Base-by-base conservation (phyloP, 352 stramenopile species). In the Pythium angustatum region DNA sequence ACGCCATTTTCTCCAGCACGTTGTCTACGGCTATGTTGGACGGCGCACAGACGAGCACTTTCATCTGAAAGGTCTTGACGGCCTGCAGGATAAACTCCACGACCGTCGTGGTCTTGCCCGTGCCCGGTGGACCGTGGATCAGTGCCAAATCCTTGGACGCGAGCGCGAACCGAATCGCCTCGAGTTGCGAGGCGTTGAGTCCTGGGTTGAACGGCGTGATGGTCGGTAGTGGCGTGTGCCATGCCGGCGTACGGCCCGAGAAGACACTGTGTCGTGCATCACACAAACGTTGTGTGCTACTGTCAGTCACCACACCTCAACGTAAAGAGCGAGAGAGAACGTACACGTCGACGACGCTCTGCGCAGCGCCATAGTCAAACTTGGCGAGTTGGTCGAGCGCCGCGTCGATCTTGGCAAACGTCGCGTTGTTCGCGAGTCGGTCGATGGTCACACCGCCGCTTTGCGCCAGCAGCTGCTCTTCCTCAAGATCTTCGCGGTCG, bases 11-110 rank as follows among this genome's bases (percentile, higher is more conserved):
- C 73, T 98, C 94, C 36, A 99, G 75, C 9, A 99, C 85, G 73
- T 99, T 99, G 78, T 99, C 97, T 15, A 99, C 97, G 3, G 97
- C 97, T 36, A 99, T 96, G 78, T 99, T 99, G 44, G 94, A 99
- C 31, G 97, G 96, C 58, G 97, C 97, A 52, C 93, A 98, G 5
- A 99, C 96, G 21, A 99, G 79, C 17, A 99, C 88, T 60, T 94
- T 96, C 68, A 93, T 85, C 6, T 90, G 60, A 56, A 87, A 89
- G 15, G 71, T 68, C 28, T 79, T 69, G 12, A 99, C 94, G 15
- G 91, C 92, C 71, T 98, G 96, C 17, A 88, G 66, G 61, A 99
- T 98, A 22, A 99, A 83, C 69, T 99, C 96, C 14, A 98, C 95
- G 9, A 99, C 81, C 11, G 96, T 98, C 51, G 94, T 99, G 19